Percentiles rank a stretch among this genome's conserved stretches.
Evolutionary conservation across 257 asterid species (phyloP).

Genomic region (Verbascum thapsus): DNA sequence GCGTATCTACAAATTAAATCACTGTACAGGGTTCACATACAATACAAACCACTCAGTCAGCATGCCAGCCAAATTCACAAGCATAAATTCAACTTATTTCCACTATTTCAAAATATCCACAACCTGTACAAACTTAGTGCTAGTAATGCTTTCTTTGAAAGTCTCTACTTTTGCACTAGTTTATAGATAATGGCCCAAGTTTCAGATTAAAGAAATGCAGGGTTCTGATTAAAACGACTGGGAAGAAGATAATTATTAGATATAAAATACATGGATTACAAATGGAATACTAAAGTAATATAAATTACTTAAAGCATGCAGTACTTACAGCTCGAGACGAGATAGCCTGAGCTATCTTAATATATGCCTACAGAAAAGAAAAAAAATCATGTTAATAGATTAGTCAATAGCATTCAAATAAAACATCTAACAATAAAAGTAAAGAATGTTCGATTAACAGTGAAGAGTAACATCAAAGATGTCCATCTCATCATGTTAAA

Average conservation of each 20-base stretch:
- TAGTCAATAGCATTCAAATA: constrained; percentile 25
- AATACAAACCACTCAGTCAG: background rate
- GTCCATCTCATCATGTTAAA: constrained; percentile 2
- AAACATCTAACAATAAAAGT: constrained; percentile 22
- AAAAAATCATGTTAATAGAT: constrained; percentile 16
- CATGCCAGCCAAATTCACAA: background rate
- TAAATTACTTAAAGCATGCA: constrained; percentile 17
- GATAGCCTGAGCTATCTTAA: constrained; percentile 96
- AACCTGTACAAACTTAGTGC: background rate
- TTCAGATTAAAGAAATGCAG: background rate
- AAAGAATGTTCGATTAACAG: constrained; percentile 1
- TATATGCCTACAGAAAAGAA: constrained; percentile 69
- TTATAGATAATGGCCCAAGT: background rate
- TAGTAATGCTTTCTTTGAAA: background rate
- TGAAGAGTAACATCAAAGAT: constrained; percentile 16
- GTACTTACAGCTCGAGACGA: constrained; percentile 92
- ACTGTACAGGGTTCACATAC: background rate
- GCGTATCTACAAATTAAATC: constrained; percentile 11
- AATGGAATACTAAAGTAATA: constrained; percentile 5
- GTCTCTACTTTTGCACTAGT: background rate
- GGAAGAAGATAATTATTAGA: background rate
- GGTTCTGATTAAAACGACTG: background rate
- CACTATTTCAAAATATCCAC: constrained; percentile 4
- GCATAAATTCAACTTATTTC: background rate
- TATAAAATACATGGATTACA: constrained; percentile 13